Base-by-base conservation (phyloP, 2,329 filamentous ascomycete genomes). In the Colletotrichum chrysophilum region DNA sequence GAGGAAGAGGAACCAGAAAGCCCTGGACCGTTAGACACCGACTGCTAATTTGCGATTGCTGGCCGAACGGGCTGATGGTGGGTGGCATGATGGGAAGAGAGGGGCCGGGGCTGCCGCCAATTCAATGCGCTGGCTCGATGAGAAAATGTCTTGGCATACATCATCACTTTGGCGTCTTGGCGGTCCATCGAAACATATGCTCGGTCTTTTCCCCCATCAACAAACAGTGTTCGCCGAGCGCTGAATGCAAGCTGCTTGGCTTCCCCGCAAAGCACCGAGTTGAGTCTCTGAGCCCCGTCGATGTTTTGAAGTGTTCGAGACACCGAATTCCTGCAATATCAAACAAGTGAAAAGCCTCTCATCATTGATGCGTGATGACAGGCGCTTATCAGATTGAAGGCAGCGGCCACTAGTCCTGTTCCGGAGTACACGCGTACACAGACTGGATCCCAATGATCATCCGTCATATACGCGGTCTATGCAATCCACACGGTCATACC, bases 121-220 rank as follows among this genome's bases (percentile, higher is more conserved):
- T 38, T 66, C 58, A 73, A 66, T 60, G 34, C 48, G 18, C 24
- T 18, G 43, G 18, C 38, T 56, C 14, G 66, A 70, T 58, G 18
- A 9, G 28, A 65, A 52, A 55, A 52, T 32, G 61, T 61, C 72
- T 74, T 74, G 72, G 72, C 72, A 30, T 66, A 61, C 68, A 71
- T 74, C 72, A 71, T 71, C 52, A 71, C 48, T 56, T 52, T 58
- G 43, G 16, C 21, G 64, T 65, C 18, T 48, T n/a, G 21, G 52
- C 36, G 64, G 36, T 28, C 43, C n/a, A 52, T 52, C 32, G 52
- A 58, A 34, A 48, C 48, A 34, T 66, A 66, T 56, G 61, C 62
- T 72, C 52, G 52, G 70, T 2, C 61, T 43, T 38, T 38, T 36
- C 2, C 32, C 13, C 32, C n/a, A 24, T 18, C 8, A 34, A 21